Percentiles rank a stretch among this genome's conserved stretches.
Conservation (phyloP, 495 filamentous ascomycete species). For the Acidomyces sp. region DNA sequence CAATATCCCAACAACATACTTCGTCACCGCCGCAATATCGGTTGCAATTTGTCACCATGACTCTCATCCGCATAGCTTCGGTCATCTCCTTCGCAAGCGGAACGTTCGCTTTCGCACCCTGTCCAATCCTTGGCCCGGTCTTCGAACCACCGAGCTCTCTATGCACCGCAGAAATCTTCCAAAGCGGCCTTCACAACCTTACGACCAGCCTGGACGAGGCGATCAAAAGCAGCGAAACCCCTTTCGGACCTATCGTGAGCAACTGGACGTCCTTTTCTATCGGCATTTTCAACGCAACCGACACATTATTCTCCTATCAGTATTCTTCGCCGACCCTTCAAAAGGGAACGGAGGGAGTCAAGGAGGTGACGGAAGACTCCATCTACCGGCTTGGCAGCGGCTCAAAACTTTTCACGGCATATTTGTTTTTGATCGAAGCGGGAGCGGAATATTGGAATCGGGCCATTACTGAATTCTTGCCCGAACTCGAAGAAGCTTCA, state of each 20-base stretch:
- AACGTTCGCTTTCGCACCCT: not conserved
- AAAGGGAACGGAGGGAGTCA: constrained; percentile 23
- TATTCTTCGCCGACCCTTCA: constrained; percentile 18
- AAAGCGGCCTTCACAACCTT: constrained; percentile 7
- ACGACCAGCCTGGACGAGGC: constrained; percentile 9
- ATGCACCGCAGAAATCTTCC: constrained; percentile 2
- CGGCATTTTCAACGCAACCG: constrained; percentile 2
- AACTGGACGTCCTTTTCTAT: constrained; percentile 11
- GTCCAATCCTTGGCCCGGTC: constrained; percentile 12
- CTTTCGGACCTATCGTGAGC: constrained; percentile 2
- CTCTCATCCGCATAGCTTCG: too few species aligned
- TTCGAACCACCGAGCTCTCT: constrained; percentile 9
- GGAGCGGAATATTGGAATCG: constrained; percentile 32
- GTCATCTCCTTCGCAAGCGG: too few species aligned
- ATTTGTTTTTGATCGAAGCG: constrained; percentile 34
- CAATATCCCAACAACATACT: too few species aligned
- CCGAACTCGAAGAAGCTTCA: constrained; percentile 33
- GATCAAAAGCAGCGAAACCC: constrained; percentile 4
- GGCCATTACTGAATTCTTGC: constrained; percentile 40
- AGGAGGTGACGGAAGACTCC: constrained; percentile 31
- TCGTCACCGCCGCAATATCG: too few species aligned
- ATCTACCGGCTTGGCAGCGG: constrained; percentile 39
- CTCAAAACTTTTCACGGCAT: constrained; percentile 37
- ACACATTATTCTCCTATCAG: constrained; percentile 20
- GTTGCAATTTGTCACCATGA: too few species aligned